Base-by-base conservation (phyloP, 352 stramenopile species). In the Globisporangium apiculatum region DNA sequence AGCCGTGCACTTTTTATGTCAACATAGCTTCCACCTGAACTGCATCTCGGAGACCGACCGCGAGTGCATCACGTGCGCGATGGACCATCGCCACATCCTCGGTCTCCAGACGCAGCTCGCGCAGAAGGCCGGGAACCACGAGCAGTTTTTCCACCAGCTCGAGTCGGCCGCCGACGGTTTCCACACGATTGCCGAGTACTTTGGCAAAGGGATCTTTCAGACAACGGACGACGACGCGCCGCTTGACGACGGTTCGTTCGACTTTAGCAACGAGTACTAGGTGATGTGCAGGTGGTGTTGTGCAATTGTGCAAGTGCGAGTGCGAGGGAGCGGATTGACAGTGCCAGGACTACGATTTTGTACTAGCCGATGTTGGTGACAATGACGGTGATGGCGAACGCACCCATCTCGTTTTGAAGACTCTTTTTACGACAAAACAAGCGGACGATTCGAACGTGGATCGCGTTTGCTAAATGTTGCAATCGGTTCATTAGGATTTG, bases 181-280 rank as follows among this genome's bases (percentile, higher is more conserved):
- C 63, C 73, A 94, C 62, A 91, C 82, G 7, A 91, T 97, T 53
- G 87, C 87, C 35, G 84, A 95, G 62, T 97, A 96, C 71, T 96
- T 97, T 79, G 88, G 87, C 51, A 97, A 97, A 71, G 88, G 89
- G 42, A 93, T 97, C 60, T 95, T 97, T 73, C 92, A 94, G 69
- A 87, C 69, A 55, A 83, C 75, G 53, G 24, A 31, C 24, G 24
- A 31, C 24, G 76, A 89, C 45, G 77, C 79, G 8, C 58, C 75
- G 12, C 63, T 89, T 52, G 79, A 91, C 43, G 79, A 87, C 49
- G 70, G 60, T 7, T 78, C 71, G 4, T 91, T 88, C 57, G 83
- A 91, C 58, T 92, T 93, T 63, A 93, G 85, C 68, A 84, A 79
- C 51, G 85, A 95, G 59, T 92, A 88, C 68, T 93, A 89, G 72